Percentiles rank a stretch among this genome's conserved stretches.
Evolutionary conservation across 2,329 filamentous ascomycete species (phyloP).

Genomic region (Aspergillus sp.): DNA sequence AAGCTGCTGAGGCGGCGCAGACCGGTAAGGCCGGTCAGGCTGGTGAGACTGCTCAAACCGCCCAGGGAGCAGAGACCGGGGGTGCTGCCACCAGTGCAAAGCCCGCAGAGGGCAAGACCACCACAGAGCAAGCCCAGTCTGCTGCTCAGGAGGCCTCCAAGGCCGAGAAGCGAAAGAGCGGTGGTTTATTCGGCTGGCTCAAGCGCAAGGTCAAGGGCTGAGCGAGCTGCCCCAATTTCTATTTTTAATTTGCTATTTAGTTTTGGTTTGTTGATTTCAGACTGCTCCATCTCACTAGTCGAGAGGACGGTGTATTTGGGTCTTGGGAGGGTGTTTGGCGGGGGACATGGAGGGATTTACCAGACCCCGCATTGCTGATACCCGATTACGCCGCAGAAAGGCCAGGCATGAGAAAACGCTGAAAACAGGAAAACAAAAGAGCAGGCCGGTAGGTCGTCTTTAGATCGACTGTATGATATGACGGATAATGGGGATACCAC

Average conservation of each 20-base stretch:
- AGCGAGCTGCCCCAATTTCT: background rate
- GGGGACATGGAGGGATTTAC: background rate
- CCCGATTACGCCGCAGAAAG: conserved; percentile 12
- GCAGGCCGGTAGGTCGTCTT: background rate
- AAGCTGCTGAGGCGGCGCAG: background rate
- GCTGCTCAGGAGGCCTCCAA: conserved; percentile 13
- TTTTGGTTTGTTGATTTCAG: conserved; percentile 9
- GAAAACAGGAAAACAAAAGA: conserved; percentile 3
- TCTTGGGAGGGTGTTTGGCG: conserved; percentile 10
- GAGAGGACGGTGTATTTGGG: conserved; percentile 9
- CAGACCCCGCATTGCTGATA: conserved; percentile 17
- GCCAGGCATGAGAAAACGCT: background rate
- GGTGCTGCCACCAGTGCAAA: conserved; percentile 16
- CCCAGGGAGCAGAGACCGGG: conserved; percentile 7
- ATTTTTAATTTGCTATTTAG: background rate
- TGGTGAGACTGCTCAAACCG: background rate
- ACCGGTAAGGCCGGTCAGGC: background rate
- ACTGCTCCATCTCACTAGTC: background rate
- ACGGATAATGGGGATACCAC: conserved; percentile 15
- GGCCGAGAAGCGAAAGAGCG: conserved; percentile 27
- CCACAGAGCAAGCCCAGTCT: conserved; percentile 15
- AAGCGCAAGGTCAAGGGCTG: conserved; percentile 32
- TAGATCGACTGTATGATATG: conserved; percentile 17
- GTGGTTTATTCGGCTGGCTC: conserved; percentile 25
- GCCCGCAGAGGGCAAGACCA: conserved; percentile 22